Percentiles rank a stretch among this genome's conserved stretches.
Evolutionary conservation across 1,139 yeast genomes (phyloP).

Genomic region (Debaryomyces fabryi): DNA sequence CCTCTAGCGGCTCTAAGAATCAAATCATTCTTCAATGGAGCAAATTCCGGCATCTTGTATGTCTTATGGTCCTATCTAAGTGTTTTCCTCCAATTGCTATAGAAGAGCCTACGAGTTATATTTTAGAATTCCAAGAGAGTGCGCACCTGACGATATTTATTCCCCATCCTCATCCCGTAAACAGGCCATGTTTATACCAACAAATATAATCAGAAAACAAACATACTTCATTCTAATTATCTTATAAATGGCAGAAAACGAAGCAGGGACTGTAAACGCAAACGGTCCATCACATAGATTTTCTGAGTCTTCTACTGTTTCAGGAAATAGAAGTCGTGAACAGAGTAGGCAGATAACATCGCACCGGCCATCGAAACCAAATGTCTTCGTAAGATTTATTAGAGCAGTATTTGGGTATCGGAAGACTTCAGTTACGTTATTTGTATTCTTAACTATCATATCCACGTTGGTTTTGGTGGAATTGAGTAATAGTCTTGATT

Average conservation of each 20-base stretch:
- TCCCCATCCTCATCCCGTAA: conserved; percentile 1
- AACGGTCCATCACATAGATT: neutral
- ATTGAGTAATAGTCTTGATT: conserved; percentile 40
- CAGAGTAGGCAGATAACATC: neutral
- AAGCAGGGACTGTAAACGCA: neutral
- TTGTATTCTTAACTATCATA: conserved; percentile 47
- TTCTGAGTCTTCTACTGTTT: neutral
- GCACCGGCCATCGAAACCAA: conserved; percentile 19
- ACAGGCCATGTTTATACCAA: neutral
- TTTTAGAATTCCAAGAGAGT: neutral
- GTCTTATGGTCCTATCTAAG: neutral
- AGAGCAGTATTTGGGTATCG: conserved; percentile 57
- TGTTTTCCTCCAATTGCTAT: neutral
- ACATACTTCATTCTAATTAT: neutral
- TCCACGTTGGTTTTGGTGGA: conserved; percentile 32
- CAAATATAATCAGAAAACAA: neutral
- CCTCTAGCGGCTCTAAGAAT: conserved; percentile 82
- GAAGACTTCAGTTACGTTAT: conserved; percentile 58
- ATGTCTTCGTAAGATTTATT: conserved; percentile 29
- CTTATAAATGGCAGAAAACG: conserved; percentile 4
- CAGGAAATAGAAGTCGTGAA: neutral
- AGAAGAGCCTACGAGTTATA: neutral
- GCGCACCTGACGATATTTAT: neutral
- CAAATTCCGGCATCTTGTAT: conserved; percentile 45
- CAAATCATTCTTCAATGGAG: conserved; percentile 82